Evolutionary conservation across 129 eudicot species (phyloP).

Genomic region (Apium graveolens): DNA sequence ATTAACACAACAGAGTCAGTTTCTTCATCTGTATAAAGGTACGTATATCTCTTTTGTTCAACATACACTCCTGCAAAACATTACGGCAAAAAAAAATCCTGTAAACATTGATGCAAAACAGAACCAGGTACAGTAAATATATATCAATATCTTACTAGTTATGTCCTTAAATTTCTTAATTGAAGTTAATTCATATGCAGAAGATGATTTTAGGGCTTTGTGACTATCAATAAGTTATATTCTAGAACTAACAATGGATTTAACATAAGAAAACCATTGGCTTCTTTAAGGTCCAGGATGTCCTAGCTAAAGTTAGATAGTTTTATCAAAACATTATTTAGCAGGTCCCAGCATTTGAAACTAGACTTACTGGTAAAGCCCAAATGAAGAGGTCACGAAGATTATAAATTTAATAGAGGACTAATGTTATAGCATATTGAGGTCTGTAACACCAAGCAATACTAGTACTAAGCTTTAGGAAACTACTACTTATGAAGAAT

Average conservation of each 20-base stretch:
- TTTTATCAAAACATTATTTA: too few relatives aligned
- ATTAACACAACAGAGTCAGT: conserved; percentile 57
- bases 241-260: background rate
- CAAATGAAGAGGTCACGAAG: background rate
- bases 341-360: background rate
- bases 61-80: conserved; percentile 66
- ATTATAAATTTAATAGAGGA: too few relatives aligned
- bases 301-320: background rate
- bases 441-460: background rate
- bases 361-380: background rate
- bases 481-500: background rate
- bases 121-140: background rate
- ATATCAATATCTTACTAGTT: background rate
- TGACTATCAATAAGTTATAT: background rate
- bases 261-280: background rate
- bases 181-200: background rate
- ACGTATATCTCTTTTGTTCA: conserved; percentile 50
- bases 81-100: background rate
- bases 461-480: background rate
- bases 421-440: background rate
- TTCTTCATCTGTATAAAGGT: conserved; percentile 83
- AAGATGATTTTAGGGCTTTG: background rate
- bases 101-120: background rate
- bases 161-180: background rate
- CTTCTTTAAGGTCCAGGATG: background rate